Evolutionary conservation across 169 alveolate species (phyloP), one percentile per base, ranked within the genome.

Genomic region (Miamiensis avidus): DNA sequence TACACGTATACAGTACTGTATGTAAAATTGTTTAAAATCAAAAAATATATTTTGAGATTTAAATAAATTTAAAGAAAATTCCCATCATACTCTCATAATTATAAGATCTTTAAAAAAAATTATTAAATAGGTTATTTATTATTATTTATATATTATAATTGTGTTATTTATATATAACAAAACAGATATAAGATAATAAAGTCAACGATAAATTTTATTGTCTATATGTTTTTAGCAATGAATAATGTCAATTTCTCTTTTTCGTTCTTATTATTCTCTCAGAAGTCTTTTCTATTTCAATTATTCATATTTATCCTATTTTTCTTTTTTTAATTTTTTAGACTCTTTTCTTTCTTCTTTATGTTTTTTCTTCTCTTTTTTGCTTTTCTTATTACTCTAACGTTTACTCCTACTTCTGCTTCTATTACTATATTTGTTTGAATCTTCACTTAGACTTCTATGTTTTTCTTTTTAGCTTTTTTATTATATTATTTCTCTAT

Each of bases 401-500:
- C 20, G 69, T 73, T 1, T 29, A 82, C 20, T 72, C 72, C 27
- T 0, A 15, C 11, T 82, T 74, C 29, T 82, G 69, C 34, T 15
- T 29, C 29, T 65, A 29, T 81, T 81, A n/a, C 1, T 20, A 34
- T 27, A 25, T n/a, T 74, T 69, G 32, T 28, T 0, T 34, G 49
- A 32, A 65, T 76, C 77, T 65, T 81, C 33, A 65, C 34, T 29
- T 31, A 33, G 74, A 33, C 27, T 72, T 82, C 72, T 29, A 69
- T 75, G 65, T 4, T 34, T 34, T 75, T 29, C 32, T 75, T n/a
- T 31, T 75, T 75, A 31, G 65, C 72, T 69, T 32, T 65, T 65
- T 75, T 75, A 34, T 31, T 75, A 31, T 30, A 31, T 75, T 31
- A 75, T 75, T 75, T 75, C 33, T 75, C 31, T 65, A 25, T 30